Base-by-base conservation (phyloP, 371 early-diverging fungal genomes). In the Coemansia sp. region DNA sequence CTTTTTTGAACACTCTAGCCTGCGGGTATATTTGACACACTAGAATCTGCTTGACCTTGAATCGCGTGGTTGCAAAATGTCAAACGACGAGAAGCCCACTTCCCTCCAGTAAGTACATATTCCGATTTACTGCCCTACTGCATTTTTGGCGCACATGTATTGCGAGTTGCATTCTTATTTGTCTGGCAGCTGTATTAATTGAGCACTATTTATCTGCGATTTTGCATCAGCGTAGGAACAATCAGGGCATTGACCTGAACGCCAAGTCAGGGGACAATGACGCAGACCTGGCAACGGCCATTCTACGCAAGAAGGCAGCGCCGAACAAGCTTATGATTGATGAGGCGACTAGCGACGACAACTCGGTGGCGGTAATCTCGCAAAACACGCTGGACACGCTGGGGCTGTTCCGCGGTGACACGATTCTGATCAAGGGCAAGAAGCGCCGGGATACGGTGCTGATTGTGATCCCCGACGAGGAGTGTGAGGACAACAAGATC, bases 251-350 rank as follows among this genome's bases (percentile, higher is more conserved):
- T 21, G 76, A 73, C 66, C 54, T 58, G 24, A 61, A 58, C 48
- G 62, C 56, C 23, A 69, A 69, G 63, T 53, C 69, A 11, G 67
- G 24, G 36, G 87, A 89, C 82, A 85, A 87, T 41, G 86, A 83
- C 58, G 84, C 91, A 62, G 95, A 95, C 81, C 85, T 90, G 62
- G 92, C 95, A 61, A 92, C 93, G 11, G 98, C 98, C 57, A 98
- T 98, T 71, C 86, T 98, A 62, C 94, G 96, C 79, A 89, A 91
- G 76, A 98, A 98, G 85, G 79, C 92, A 7, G 90, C 97, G 49
- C 96, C 96, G 29, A 97, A 98, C 86, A 98, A 98, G 85, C 85
- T 98, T 62, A 90, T 97, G 82, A 96, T 97, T 17, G 98, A 97
- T 80, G 98, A 97, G 77, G 94, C 96, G 53, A 90, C 88, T 66